These are phyloP conservation scores for Auricularia sp. DNA, from an alignment of 768 basidiomycete genomes.

Conservation along the genomic window DNA sequence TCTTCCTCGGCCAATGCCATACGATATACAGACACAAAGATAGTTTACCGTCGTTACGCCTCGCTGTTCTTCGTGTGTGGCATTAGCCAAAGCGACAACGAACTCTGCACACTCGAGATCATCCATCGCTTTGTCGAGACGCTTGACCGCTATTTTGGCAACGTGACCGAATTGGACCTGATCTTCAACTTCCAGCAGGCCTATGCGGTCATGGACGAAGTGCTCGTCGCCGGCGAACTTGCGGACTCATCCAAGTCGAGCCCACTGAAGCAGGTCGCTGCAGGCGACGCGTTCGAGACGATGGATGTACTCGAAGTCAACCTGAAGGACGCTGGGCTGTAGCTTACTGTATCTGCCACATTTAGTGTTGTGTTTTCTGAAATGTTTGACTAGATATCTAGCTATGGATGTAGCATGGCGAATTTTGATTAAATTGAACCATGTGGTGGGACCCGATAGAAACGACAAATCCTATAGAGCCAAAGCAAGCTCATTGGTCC, in stretches of 20 bases:
- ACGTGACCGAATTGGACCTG: slow-evolving; percentile 36
- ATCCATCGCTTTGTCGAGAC: slow-evolving; percentile 92
- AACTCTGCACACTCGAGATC: slow-evolving; percentile 83
- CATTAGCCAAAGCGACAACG: slow-evolving; percentile 77
- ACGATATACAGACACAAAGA: slow-evolving; percentile 51
- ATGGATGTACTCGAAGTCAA: slow-evolving; percentile 31
- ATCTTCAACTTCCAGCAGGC: slow-evolving; percentile 45
- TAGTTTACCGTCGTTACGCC: slow-evolving; percentile 92
- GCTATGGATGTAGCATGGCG: not conserved
- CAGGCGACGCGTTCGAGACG: slow-evolving; percentile 33
- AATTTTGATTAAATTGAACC: not conserved
- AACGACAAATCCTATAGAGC: no score
- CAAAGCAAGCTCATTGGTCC: not conserved
- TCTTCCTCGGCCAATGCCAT: not conserved
- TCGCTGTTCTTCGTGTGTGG: slow-evolving; percentile 92
- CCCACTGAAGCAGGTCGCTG: slow-evolving; percentile 21
- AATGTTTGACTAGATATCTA: not conserved
- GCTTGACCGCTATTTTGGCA: slow-evolving; percentile 54
- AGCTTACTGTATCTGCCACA: not conserved
- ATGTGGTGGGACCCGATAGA: no score
- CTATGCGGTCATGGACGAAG: slow-evolving; percentile 39
- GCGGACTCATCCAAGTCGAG: slow-evolving; percentile 34
- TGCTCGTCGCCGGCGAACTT: slow-evolving; percentile 39
- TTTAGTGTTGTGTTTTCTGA: not conserved
- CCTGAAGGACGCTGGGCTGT: slow-evolving; percentile 8